Evolutionary conservation across 2,329 filamentous ascomycete genomes (phyloP).

Genomic region (Epichloe typhina): DNA sequence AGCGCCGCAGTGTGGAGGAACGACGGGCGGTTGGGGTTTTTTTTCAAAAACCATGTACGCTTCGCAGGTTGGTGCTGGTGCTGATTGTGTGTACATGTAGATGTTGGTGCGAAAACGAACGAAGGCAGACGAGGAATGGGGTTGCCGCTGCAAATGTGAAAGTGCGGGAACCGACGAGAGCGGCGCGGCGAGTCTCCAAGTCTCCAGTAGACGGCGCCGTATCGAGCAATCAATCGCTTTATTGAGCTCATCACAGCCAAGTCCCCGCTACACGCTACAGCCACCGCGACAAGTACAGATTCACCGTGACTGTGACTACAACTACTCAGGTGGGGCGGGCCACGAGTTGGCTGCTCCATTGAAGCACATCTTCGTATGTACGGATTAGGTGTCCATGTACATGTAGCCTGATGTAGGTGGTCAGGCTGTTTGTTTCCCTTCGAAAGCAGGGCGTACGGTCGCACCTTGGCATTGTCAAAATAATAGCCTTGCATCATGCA

Average conservation of each 20-base stretch:
- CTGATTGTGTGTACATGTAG: constrained; percentile 13
- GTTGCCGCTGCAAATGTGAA: constrained; percentile 14
- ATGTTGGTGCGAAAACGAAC: constrained; percentile 12
- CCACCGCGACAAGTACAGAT: neutral
- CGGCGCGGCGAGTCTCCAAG: constrained; percentile 5
- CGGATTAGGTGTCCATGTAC: too few relatives aligned
- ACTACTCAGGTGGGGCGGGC: too few relatives aligned
- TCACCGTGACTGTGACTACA: neutral
- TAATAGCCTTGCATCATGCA: neutral
- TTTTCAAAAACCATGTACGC: constrained; percentile 6
- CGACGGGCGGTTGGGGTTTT: neutral
- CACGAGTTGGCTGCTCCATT: neutral
- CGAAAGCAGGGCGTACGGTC: neutral
- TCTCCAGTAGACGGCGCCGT: constrained; percentile 1
- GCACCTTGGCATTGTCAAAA: neutral
- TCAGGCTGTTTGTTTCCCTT: neutral
- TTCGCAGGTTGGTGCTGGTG: constrained; percentile 8
- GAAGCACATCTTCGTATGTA: neutral
- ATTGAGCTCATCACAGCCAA: neutral
- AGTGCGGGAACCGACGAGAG: constrained; percentile 9
- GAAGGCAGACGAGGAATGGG: constrained; percentile 13
- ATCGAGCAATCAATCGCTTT: neutral
- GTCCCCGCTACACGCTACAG: neutral
- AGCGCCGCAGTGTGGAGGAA: neutral
- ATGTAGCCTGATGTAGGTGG: neutral